phyloP scores from a whole-genome alignment of 192 early-diverging fungal species.

The Powellomyces hirtus region DNA sequence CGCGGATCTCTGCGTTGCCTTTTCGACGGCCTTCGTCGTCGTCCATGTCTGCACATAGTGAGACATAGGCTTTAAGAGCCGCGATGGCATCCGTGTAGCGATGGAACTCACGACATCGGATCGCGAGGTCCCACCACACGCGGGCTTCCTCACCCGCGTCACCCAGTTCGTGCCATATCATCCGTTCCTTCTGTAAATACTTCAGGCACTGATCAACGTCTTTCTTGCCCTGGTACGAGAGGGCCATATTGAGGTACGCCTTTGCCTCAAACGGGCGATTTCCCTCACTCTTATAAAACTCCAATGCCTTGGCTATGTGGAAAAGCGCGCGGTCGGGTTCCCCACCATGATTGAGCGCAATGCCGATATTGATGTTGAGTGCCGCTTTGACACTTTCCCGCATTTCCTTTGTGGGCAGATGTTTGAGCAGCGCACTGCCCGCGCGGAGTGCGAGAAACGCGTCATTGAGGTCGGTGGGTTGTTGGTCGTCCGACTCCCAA shows the following conservation, averaged over 20 bases:
- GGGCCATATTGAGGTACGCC: constrained; percentile 14
- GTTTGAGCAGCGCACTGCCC: background rate
- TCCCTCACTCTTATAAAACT: background rate
- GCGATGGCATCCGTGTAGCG: background rate
- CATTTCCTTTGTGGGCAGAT: background rate
- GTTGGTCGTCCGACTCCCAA: background rate
- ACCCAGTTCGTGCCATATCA: constrained; percentile 17
- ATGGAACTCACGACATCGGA: background rate
- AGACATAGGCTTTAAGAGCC: background rate
- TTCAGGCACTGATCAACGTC: background rate
- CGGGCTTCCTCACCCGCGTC: constrained; percentile 2
- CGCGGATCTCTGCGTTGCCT: background rate
- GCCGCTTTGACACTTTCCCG: constrained; percentile 3
- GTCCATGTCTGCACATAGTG: constrained; percentile 11
- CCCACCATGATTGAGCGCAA: constrained; percentile 1
- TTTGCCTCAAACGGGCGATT: constrained; percentile 13
- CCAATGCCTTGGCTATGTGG: background rate
- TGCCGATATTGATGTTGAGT: constrained; percentile 27
- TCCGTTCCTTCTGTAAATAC: background rate
- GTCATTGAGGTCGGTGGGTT: background rate
- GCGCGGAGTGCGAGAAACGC: background rate
- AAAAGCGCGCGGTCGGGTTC: constrained; percentile 1
- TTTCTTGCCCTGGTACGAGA: background rate
- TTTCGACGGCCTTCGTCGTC: constrained; percentile 8
- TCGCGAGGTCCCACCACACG: background rate